A percentile compares a stretch with the other conserved stretches of the same genome.
These are phyloP conservation scores for Epichloe elymi DNA, from an alignment of 2,329 filamentous ascomycete species.

Conservation along the genomic window DNA sequence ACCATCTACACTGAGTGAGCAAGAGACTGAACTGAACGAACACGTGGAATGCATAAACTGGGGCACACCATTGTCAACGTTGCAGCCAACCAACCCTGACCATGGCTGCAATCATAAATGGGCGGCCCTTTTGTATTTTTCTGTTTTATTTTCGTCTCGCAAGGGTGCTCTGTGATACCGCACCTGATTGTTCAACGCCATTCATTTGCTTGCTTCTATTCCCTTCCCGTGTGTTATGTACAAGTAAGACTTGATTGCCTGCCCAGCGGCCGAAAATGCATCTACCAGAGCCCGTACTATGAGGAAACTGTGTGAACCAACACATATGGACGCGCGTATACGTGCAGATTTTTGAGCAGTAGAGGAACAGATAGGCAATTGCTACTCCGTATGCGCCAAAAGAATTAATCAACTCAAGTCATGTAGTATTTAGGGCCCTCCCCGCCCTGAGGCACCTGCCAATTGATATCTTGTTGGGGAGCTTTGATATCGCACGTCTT, in stretches of 20 bases:
- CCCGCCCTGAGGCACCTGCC: slow-evolving; percentile 92
- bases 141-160: background rate
- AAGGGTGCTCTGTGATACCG: background rate
- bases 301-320: background rate
- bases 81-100: background rate
- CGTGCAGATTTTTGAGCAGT: background rate
- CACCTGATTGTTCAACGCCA: background rate
- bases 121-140: background rate
- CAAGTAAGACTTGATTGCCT: background rate
- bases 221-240: background rate
- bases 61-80: background rate
- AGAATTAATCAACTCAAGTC: slow-evolving; percentile 28
- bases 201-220: background rate
- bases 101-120: background rate
- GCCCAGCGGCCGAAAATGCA: slow-evolving; percentile 3
- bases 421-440: slow-evolving; percentile 63
- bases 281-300: background rate
- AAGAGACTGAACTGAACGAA: slow-evolving; percentile 6
- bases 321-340: background rate
- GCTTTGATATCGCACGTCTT: slow-evolving; percentile 99
- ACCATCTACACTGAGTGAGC: background rate
- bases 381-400: slow-evolving; percentile 1
- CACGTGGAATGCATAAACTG: slow-evolving; percentile 5
- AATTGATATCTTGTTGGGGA: slow-evolving; percentile 93
- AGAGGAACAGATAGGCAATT: background rate